These are phyloP conservation scores for Fallopia convolvulus DNA, from an alignment of 148 eudicot species.

Conservation along the genomic window DNA sequence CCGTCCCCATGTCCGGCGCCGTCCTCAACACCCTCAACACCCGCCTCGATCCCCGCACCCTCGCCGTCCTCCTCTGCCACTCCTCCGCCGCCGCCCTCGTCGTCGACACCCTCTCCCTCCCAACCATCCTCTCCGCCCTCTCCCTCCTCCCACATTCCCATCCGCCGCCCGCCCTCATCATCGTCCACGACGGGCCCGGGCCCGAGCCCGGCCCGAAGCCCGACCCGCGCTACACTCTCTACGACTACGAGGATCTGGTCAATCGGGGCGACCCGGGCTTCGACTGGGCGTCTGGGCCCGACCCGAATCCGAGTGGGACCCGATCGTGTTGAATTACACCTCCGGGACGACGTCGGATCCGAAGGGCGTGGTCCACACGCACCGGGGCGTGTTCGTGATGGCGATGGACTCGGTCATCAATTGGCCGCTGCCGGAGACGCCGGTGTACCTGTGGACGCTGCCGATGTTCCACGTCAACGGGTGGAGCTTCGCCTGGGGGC, in stretches of 20 bases:
- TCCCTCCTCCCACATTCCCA: conserved; percentile 18
- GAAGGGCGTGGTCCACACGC: conserved; percentile 26
- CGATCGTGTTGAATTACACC: conserved; percentile 26
- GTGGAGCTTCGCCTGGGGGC: conserved; percentile 25
- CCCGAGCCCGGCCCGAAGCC: no score
- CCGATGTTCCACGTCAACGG: conserved; percentile 32
- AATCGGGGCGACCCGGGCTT: conserved; percentile 11
- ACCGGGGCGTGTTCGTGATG: conserved; percentile 15
- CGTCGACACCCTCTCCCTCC: conserved; percentile 17
- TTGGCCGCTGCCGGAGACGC: conserved; percentile 18
- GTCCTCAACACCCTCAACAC: conserved; percentile 40
- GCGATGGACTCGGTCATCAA: conserved; percentile 9
- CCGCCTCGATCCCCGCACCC: conserved; percentile 36
- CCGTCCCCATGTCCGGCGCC: conserved; percentile 61
- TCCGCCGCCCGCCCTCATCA: background rate
- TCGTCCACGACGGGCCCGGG: conserved; percentile 17
- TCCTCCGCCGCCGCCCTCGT: conserved; percentile 34
- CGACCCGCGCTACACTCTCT: background rate
- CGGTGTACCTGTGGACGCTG: conserved; percentile 26
- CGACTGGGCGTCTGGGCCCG: conserved; percentile 14
- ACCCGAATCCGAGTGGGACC: conserved; percentile 27
- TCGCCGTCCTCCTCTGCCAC: conserved; percentile 34
- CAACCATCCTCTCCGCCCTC: conserved; percentile 21
- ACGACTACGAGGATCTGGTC: conserved; percentile 14
- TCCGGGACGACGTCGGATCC: conserved; percentile 25